phyloP scores from a whole-genome alignment of 2,329 filamentous ascomycete genomes.

The Zymoseptoria pseudotritici region DNA sequence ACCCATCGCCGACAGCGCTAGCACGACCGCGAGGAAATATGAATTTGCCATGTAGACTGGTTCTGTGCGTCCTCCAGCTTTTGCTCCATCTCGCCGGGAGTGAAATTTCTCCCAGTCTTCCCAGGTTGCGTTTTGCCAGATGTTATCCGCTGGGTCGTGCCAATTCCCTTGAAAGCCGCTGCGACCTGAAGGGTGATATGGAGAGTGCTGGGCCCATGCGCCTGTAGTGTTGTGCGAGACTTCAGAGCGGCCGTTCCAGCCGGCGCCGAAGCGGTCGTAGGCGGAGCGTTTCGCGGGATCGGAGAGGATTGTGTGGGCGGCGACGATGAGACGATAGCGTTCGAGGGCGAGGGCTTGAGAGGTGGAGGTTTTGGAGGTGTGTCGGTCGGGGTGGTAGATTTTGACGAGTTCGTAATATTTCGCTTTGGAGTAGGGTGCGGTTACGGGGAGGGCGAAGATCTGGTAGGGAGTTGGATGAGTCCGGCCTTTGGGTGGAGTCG shows the following conservation, averaged over 20 bases:
- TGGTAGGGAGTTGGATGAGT: conserved; percentile 75
- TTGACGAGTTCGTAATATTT: conserved; percentile 90
- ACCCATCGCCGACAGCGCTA: conserved; percentile 61
- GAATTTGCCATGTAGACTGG: conserved; percentile 68
- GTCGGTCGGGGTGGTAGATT: conserved; percentile 80
- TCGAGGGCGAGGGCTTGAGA: conserved; percentile 64
- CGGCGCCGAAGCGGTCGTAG: conserved; percentile 75
- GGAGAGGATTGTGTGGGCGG: conserved; percentile 81
- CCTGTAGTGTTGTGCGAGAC: conserved; percentile 9
- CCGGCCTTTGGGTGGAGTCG: conserved; percentile 31
- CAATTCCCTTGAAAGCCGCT: conserved; percentile 27
- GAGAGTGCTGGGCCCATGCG: conserved; percentile 10
- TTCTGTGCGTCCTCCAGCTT: conserved; percentile 38
- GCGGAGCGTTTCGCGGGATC: conserved; percentile 68
- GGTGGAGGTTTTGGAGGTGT: conserved; percentile 37
- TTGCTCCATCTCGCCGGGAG: conserved; percentile 35
- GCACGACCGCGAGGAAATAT: conserved; percentile 66
- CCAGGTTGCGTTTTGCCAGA: conserved; percentile 80
- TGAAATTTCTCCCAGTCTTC: conserved; percentile 90
- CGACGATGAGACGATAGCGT: conserved; percentile 80
- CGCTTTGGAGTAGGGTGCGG: conserved; percentile 69
- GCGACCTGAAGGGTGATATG: conserved; percentile 20
- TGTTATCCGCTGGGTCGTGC: conserved; percentile 38
- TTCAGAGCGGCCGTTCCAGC: conserved; percentile 58
- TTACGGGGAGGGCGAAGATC: conserved; percentile 59